These are phyloP conservation scores for Mycena citricolor DNA, from an alignment of 1,284 basidiomycete genomes.

Conservation along the genomic window DNA sequence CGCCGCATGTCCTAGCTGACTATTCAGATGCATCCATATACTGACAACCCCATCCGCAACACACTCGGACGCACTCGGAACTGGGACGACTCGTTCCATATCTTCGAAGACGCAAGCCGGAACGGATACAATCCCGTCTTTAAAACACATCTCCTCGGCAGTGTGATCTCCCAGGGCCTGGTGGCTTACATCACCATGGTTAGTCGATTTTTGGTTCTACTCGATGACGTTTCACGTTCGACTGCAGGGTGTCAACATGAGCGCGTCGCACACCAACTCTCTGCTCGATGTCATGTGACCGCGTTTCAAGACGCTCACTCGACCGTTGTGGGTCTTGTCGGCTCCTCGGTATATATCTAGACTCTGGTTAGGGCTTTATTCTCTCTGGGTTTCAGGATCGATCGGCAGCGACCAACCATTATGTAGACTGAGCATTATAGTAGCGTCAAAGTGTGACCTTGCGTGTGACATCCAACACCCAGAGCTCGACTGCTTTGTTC, in stretches of 20 bases:
- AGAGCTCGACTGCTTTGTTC: too few relatives aligned
- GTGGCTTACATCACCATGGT: conserved; percentile 55
- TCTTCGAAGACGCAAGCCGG: conserved; percentile 46
- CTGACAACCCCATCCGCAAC: conserved; percentile 45
- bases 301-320: too few relatives aligned
- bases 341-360: too few relatives aligned
- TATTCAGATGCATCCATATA: conserved; percentile 48
- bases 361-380: too few relatives aligned
- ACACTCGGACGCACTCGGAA: conserved; percentile 48
- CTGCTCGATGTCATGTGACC: too few relatives aligned
- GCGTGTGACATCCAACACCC: too few relatives aligned
- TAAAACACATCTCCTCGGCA: conserved; percentile 45
- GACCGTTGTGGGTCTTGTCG: too few relatives aligned
- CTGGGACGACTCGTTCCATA: conserved; percentile 48
- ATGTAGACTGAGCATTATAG: too few relatives aligned
- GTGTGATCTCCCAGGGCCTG: conserved; percentile 47
- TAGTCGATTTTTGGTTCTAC: conserved; percentile 10
- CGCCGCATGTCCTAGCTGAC: neutral
- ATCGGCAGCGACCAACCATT: too few relatives aligned
- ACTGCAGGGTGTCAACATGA: conserved; percentile 45
- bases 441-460: too few relatives aligned
- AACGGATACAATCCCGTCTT: conserved; percentile 49
- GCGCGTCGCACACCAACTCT: conserved; percentile 42
- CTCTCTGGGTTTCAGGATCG: too few relatives aligned
- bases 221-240: neutral